Evolutionary conservation across 176 grass and related monocot species (phyloP).

Genomic region (Aegilops tauschii): DNA sequence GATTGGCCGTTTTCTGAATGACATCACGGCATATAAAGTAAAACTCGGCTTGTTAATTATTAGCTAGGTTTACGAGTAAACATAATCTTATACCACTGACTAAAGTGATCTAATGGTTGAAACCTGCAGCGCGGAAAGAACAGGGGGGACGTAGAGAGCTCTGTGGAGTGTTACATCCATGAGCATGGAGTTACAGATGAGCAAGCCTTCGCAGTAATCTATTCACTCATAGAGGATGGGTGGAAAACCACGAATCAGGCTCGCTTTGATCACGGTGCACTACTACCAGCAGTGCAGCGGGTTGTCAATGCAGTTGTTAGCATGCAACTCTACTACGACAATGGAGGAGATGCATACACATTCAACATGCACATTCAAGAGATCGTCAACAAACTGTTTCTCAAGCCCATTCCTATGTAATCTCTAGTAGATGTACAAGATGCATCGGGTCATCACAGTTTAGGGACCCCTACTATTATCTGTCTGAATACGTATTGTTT

Average conservation of each 20-base stretch:
- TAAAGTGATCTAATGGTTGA: not conserved
- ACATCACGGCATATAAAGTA: not conserved
- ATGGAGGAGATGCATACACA: not conserved
- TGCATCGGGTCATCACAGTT: not conserved
- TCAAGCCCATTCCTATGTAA: not conserved
- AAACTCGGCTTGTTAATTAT: not conserved
- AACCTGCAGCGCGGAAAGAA: not conserved
- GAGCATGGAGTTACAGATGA: not conserved
- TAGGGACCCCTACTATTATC: not conserved
- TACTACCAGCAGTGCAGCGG: not conserved
- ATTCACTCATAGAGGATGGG: not conserved
- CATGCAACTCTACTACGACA: not conserved
- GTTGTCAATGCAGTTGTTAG: not conserved
- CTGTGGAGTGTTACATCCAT: not conserved
- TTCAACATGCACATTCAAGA: not conserved
- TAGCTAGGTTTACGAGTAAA: not conserved
- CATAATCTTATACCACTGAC: not conserved
- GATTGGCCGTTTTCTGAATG: not conserved
- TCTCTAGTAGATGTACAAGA: too few species aligned
- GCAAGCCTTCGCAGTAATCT: not conserved
- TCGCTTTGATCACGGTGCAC: not conserved
- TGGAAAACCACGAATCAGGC: not conserved
- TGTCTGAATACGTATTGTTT: not conserved
- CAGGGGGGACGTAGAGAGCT: not conserved
- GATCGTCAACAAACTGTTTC: not conserved